Evolutionary conservation across 331 rosid genomes (phyloP), one percentile per base, ranked within the genome.

Genomic region (Dryas integrifolia): DNA sequence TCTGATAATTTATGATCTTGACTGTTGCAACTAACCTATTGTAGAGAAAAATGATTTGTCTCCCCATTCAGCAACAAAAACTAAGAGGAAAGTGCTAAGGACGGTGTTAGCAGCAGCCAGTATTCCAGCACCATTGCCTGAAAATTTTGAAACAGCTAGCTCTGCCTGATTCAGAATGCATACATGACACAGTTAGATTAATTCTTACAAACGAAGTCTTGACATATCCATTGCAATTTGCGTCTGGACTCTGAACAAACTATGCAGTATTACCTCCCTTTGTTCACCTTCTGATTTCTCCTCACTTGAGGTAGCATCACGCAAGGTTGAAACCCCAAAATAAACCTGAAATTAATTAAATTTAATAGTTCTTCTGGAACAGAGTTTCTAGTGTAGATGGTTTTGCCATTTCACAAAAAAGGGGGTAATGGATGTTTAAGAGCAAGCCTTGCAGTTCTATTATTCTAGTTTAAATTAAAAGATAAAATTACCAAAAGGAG

Each of bases 51-150:
- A 91, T 66, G 98, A 95, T 73, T 95, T 95, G 78, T 95, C 99
- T 30, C 99, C 98, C 99, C 99, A 95, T 80, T 95, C 98, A 50
- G 99, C 98, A 18, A 95, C 98, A 86, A 95, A 95, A 77, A 95
- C 97, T 70, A 95, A 75, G 62, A 78, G 71, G 72, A 95, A 95
- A 14, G 98, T 89, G 80, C 97, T 92, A 75, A 79, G 66, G 66
- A 77, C 82, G 18, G 99, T 95, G 86, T 85, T 83, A 47, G 96
- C 98, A 70, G 89, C 89, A 44, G 98, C 88, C 67, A 92, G 44
- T 68, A 95, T 84, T 70, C 98, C 99, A 41, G 96, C 89, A 52
- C 97, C 94, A 72, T 95, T 90, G 70, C 97, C 96, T 67, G 92
- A 84, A 82, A 95, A 82, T 56, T 88, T 87, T 35, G 99, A 92